Conservation (phyloP, 208 protist genomes). For the Trypanosoma rangeli region DNA sequence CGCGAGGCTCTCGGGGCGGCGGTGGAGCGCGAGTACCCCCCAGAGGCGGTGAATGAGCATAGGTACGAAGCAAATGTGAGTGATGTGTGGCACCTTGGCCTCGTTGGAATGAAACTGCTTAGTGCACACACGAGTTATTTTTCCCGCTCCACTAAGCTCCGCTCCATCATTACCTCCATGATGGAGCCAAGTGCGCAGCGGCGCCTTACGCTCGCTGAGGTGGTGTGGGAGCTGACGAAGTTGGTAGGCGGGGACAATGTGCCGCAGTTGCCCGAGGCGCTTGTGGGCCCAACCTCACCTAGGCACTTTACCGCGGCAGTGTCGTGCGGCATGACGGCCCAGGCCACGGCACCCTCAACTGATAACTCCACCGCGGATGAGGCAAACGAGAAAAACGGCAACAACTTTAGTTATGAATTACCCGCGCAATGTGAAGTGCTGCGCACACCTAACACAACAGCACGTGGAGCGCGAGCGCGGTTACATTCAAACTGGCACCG, state of each 20-base stretch:
- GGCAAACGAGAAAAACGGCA: neutral
- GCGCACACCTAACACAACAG: neutral
- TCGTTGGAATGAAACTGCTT: slow-evolving; percentile 49
- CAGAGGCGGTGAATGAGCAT: slow-evolving; percentile 47
- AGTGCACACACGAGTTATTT: slow-evolving; percentile 37
- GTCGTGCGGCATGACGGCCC: neutral
- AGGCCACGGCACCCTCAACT: slow-evolving; percentile 1
- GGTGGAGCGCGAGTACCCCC: slow-evolving; percentile 71
- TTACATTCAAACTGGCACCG: slow-evolving; percentile 47
- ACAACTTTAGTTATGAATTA: neutral
- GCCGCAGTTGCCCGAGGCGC: neutral
- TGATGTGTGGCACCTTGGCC: slow-evolving; percentile 81
- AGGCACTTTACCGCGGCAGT: neutral
- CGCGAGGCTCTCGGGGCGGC: slow-evolving; percentile 42
- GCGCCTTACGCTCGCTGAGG: slow-evolving; percentile 44
- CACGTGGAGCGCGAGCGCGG: slow-evolving; percentile 15
- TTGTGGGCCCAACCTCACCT: neutral
- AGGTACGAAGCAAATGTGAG: slow-evolving; percentile 49
- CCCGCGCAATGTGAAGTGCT: neutral
- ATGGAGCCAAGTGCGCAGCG: slow-evolving; percentile 35
- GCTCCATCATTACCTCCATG: slow-evolving; percentile 54
- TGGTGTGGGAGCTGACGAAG: slow-evolving; percentile 23
- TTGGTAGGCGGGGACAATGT: slow-evolving; percentile 11
- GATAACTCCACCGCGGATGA: neutral
- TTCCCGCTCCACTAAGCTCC: slow-evolving; percentile 35